Conservation (phyloP, 345 rosid species). For the Heritiera littoralis region DNA sequence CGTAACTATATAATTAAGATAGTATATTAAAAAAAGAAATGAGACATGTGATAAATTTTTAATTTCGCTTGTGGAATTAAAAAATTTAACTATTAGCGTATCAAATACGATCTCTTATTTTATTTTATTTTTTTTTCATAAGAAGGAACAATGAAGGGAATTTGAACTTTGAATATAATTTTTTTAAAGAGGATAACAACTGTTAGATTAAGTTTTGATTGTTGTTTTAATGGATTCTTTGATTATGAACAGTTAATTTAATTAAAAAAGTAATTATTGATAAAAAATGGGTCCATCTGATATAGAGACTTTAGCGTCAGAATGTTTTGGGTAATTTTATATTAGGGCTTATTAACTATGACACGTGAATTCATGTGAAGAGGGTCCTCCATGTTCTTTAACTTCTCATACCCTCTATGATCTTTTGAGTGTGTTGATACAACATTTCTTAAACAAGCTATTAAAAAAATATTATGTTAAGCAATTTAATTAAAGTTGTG, state of each 20-base stretch:
- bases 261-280: slow-evolving; percentile 31
- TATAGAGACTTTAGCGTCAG: slow-evolving; percentile 33
- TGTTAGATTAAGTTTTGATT: too few relatives aligned
- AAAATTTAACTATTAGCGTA: too few relatives aligned
- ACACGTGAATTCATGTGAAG: slow-evolving; percentile 62
- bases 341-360: slow-evolving; percentile 30
- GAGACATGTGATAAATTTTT: too few relatives aligned
- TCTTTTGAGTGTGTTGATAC: slow-evolving; percentile 21
- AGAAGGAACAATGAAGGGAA: too few relatives aligned
- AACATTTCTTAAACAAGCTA: slow-evolving; percentile 11
- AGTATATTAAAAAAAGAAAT: too few relatives aligned
- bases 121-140: too few relatives aligned
- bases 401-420: background rate
- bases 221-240: slow-evolving; percentile 11
- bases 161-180: too few relatives aligned
- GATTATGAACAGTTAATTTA: slow-evolving; percentile 8
- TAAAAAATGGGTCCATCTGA: slow-evolving; percentile 27
- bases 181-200: too few relatives aligned
- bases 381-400: slow-evolving; percentile 47
- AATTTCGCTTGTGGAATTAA: too few relatives aligned
- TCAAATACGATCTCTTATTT: too few relatives aligned
- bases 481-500: background rate
- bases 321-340: slow-evolving; percentile 25
- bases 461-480: too few relatives aligned
- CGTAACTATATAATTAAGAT: too few relatives aligned